phyloP scores from a whole-genome alignment of 2,329 filamentous ascomycete genomes.

The Colletotrichum sp. region DNA sequence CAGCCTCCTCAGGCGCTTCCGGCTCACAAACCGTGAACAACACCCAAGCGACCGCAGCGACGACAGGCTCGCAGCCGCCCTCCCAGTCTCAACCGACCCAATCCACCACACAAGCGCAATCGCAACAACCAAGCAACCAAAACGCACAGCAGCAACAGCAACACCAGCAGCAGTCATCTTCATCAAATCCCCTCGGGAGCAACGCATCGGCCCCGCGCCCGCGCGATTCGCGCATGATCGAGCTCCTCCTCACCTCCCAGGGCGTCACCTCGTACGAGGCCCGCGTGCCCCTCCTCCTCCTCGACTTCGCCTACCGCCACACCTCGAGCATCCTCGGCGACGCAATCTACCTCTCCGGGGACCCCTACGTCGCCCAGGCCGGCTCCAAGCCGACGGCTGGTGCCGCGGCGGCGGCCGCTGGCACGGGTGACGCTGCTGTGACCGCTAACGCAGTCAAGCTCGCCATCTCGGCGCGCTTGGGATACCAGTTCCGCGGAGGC shows the following conservation, averaged over 20 bases:
- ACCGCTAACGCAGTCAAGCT: slow-evolving; percentile 71
- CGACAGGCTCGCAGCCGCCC: slow-evolving; percentile 14
- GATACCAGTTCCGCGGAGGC: slow-evolving; percentile 70
- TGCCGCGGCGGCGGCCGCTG: slow-evolving; percentile 50
- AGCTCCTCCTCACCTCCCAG: slow-evolving; percentile 79
- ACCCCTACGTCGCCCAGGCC: slow-evolving; percentile 68
- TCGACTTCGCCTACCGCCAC: slow-evolving; percentile 88
- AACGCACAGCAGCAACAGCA: neutral
- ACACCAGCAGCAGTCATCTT: neutral
- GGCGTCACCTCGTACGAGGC: slow-evolving; percentile 82
- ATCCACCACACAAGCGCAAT: slow-evolving; percentile 21
- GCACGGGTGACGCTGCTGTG: slow-evolving; percentile 59
- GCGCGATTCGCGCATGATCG: slow-evolving; percentile 79
- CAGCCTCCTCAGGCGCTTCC: slow-evolving; percentile 41
- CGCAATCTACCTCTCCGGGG: slow-evolving; percentile 70
- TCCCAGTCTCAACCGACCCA: slow-evolving; percentile 18
- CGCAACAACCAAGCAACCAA: slow-evolving; percentile 11
- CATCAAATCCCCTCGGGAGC: slow-evolving; percentile 24
- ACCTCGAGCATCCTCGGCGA: slow-evolving; percentile 74
- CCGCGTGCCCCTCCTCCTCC: slow-evolving; percentile 80
- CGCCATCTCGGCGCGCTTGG: slow-evolving; percentile 72
- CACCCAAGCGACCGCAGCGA: slow-evolving; percentile 36
- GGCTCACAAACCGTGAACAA: slow-evolving; percentile 39
- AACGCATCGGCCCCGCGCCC: slow-evolving; percentile 61
- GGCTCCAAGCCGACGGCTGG: slow-evolving; percentile 58